A percentile compares a stretch with the other conserved stretches of the same genome.
These are phyloP conservation scores for Zasmidium cellare DNA, from an alignment of 2,329 filamentous ascomycete genomes.

Conservation along the genomic window DNA sequence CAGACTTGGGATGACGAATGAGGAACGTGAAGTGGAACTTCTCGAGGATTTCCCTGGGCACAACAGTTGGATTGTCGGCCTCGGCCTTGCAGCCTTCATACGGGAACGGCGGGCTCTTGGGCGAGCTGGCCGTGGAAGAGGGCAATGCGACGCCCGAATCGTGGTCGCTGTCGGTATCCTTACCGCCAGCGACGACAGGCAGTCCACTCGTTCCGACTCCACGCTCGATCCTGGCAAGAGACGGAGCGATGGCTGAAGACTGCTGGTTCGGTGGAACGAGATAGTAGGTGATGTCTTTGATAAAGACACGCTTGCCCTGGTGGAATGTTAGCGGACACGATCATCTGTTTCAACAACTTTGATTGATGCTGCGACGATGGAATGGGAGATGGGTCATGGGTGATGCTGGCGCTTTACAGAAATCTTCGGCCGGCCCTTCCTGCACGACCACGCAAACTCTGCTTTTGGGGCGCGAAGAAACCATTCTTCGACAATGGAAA, in stretches of 20 bases:
- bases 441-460: background rate
- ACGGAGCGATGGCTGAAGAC: slow-evolving; percentile 71
- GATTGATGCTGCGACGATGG: background rate
- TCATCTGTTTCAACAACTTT: background rate
- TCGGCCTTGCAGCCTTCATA: slow-evolving; percentile 59
- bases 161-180: slow-evolving; percentile 16
- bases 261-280: slow-evolving; percentile 73
- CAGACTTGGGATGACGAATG: slow-evolving; percentile 89
- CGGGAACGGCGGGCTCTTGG: slow-evolving; percentile 51
- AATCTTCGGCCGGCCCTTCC: background rate
- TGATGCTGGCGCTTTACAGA: too few relatives aligned
- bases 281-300: slow-evolving; percentile 98
- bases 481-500: background rate
- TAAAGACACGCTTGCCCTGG: slow-evolving; percentile 88
- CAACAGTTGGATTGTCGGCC: slow-evolving; percentile 77
- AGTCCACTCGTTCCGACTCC: slow-evolving; percentile 57
- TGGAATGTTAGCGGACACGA: background rate
- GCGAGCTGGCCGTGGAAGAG: slow-evolving; percentile 24
- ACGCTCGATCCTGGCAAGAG: slow-evolving; percentile 60
- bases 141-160: slow-evolving; percentile 35
- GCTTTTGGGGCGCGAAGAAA: too few relatives aligned
- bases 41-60: slow-evolving; percentile 72
- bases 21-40: slow-evolving; percentile 94
- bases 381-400: too few relatives aligned
- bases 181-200: slow-evolving; percentile 32